Conservation (phyloP, 2,329 filamentous ascomycete genomes). For the Apiospora marii region DNA sequence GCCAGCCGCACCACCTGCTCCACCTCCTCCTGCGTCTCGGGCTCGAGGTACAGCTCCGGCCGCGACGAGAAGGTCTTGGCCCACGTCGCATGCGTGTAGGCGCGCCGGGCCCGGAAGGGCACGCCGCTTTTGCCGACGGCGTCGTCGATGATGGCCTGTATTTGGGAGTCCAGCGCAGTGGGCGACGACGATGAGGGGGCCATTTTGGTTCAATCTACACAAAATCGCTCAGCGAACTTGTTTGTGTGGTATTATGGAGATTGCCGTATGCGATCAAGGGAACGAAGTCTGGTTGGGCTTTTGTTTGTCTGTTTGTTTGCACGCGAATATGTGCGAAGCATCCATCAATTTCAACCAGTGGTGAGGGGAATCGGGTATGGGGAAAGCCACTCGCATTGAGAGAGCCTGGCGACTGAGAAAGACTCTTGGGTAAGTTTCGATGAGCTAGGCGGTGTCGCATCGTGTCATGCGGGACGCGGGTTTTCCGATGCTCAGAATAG, state of each 20-base stretch:
- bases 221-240: background rate
- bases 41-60: constrained; percentile 91
- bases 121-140: background rate
- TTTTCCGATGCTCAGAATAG: background rate
- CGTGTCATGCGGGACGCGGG: background rate
- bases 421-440: background rate
- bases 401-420: background rate
- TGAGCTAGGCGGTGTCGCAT: background rate
- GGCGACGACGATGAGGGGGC: too few species aligned
- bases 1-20: constrained; percentile 85
- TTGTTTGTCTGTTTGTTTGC: background rate
- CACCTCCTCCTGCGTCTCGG: constrained; percentile 79
- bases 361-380: background rate
- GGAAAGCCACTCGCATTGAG: background rate
- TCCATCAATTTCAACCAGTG: background rate
- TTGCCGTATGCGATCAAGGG: background rate
- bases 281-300: too few species aligned
- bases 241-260: background rate
- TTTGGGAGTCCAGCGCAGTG: background rate
- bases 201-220: background rate
- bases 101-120: constrained; percentile 15
- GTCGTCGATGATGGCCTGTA: constrained; percentile 11
- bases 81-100: constrained; percentile 89
- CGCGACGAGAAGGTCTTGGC: constrained; percentile 88
- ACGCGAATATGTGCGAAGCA: too few species aligned